Conservation (phyloP, 2,329 filamentous ascomycete species). For the Incumbomyces lentus region DNA sequence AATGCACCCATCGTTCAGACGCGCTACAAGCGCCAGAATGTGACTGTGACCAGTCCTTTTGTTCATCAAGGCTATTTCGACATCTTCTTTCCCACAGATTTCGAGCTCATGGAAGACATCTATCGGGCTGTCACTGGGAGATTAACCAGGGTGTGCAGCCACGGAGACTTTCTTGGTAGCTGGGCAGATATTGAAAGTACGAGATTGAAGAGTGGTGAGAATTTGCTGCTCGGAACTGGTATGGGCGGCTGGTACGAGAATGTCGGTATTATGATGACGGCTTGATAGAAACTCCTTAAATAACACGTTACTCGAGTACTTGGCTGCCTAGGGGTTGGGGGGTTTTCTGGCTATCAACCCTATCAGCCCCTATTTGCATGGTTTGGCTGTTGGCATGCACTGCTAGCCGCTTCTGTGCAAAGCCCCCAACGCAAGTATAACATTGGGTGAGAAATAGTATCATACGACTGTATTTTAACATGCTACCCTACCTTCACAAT, state of each 20-base stretch:
- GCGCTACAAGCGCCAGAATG: slow-evolving; percentile 72
- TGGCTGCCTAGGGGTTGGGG: too few species aligned
- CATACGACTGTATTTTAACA: too few species aligned
- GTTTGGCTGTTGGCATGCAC: too few species aligned
- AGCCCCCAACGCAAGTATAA: too few species aligned
- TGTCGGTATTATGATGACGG: slow-evolving; percentile 80
- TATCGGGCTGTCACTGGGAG: slow-evolving; percentile 91
- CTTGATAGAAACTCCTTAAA: slow-evolving; percentile 34
- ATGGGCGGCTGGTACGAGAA: slow-evolving; percentile 91
- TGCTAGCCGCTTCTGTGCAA: too few species aligned
- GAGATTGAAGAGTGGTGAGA: slow-evolving; percentile 79
- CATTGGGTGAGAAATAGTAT: too few species aligned
- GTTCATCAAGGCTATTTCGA: slow-evolving; percentile 99
- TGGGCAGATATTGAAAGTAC: slow-evolving; percentile 82
- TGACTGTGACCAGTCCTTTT: slow-evolving; percentile 80
- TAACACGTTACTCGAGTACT: too few species aligned
- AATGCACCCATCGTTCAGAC: slow-evolving; percentile 97
- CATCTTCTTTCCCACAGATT: slow-evolving; percentile 96
- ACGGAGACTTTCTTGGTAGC: slow-evolving; percentile 79
- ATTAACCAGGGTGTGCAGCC: slow-evolving; percentile 70
- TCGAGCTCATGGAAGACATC: slow-evolving; percentile 77
- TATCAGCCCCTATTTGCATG: too few species aligned
- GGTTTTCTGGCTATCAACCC: too few species aligned
- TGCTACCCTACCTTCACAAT: too few species aligned
- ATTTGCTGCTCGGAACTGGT: slow-evolving; percentile 42